A percentile compares a stretch with the other conserved stretches of the same genome.
These are phyloP conservation scores for Rehmannia glutinosa DNA, from an alignment of 257 asterid species.

Conservation along the genomic window DNA sequence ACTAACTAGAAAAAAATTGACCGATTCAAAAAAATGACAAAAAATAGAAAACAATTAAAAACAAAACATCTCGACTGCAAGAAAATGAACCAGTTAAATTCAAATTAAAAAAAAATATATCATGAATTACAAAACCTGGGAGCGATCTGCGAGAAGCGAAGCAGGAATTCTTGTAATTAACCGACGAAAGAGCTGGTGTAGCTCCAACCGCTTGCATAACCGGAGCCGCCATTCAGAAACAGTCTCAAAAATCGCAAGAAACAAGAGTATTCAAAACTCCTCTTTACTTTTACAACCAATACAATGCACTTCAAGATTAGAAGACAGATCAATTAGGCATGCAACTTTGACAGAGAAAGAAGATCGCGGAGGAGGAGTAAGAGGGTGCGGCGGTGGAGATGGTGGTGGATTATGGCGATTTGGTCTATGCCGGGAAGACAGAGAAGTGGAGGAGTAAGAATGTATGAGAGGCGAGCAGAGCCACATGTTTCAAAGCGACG, in stretches of 20 bases:
- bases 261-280: neutral
- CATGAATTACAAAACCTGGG: conserved; percentile 30
- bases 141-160: conserved; percentile 33
- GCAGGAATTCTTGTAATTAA: conserved; percentile 30
- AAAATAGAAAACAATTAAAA: too few relatives aligned
- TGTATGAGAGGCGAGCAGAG: conserved; percentile 21
- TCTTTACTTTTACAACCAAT: neutral
- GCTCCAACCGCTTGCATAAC: conserved; percentile 48
- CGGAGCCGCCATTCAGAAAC: conserved; percentile 36
- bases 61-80: conserved; percentile 6
- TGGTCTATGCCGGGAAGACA: conserved; percentile 7
- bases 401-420: neutral
- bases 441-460: neutral
- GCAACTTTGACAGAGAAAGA: neutral
- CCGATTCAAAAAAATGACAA: neutral
- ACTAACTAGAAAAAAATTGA: neutral
- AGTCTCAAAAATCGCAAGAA: neutral
- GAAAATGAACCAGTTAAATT: conserved; percentile 1
- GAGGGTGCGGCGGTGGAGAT: neutral
- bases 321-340: neutral
- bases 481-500: conserved; percentile 20
- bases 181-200: conserved; percentile 39
- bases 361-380: neutral
- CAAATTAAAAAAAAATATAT: neutral
- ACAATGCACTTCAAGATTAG: neutral